Evolutionary conservation across 352 stramenopile genomes (phyloP).

Genomic region (Phytophthora tentaculata): DNA sequence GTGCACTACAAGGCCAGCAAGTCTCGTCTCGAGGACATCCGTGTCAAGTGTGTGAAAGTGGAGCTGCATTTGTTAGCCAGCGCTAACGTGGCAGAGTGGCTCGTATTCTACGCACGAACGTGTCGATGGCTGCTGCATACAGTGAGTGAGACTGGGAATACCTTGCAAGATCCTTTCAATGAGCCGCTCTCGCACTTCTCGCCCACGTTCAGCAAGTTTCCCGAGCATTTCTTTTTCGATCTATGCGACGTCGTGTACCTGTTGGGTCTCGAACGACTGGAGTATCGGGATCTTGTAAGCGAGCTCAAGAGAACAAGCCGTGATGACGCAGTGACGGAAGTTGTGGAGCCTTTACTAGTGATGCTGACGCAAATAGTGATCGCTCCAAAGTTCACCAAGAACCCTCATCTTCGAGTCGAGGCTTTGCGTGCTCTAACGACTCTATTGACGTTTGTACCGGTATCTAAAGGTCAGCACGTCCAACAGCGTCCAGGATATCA

Average conservation of each 20-base stretch:
- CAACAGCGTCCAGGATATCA: slow-evolving; percentile 32
- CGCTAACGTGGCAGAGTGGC: slow-evolving; percentile 59
- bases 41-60: slow-evolving; percentile 50
- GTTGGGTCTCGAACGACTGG: slow-evolving; percentile 51
- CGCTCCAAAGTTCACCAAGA: slow-evolving; percentile 63
- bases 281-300: slow-evolving; percentile 37
- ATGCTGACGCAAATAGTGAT: slow-evolving; percentile 69
- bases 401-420: slow-evolving; percentile 73
- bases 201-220: slow-evolving; percentile 56
- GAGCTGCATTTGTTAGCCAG: slow-evolving; percentile 67
- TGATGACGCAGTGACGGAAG: slow-evolving; percentile 35
- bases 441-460: slow-evolving; percentile 69
- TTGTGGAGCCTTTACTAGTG: slow-evolving; percentile 66
- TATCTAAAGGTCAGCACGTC: slow-evolving; percentile 53
- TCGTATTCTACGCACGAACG: slow-evolving; percentile 60
- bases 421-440: slow-evolving; percentile 59
- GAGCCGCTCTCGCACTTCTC: slow-evolving; percentile 55
- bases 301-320: slow-evolving; percentile 26
- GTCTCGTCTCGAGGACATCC: slow-evolving; percentile 54
- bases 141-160: background rate
- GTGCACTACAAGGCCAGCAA: slow-evolving; percentile 71
- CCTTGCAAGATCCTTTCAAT: slow-evolving; percentile 47
- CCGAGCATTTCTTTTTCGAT: slow-evolving; percentile 81
- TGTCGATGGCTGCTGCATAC: slow-evolving; percentile 63
- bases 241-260: slow-evolving; percentile 67